Evolutionary conservation across 768 basidiomycete species (phyloP).

Genomic region (Mycena filopes): DNA sequence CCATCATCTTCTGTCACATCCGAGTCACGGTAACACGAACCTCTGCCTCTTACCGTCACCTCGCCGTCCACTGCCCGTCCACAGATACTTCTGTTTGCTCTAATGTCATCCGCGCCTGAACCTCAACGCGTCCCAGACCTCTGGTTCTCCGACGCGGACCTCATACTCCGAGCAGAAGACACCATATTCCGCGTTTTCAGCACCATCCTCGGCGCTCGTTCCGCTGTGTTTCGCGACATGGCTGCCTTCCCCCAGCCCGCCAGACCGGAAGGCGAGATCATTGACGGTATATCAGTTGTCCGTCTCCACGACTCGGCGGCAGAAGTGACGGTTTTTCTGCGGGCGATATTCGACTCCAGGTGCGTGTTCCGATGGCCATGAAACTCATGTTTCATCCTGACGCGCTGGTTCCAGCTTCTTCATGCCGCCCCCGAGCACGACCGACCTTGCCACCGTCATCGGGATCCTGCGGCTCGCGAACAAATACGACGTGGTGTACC

Average conservation of each 20-base stretch:
- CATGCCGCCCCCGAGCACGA: no score
- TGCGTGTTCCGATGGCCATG: neutral
- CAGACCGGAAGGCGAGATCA: neutral
- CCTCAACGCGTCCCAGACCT: neutral
- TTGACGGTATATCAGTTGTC: neutral
- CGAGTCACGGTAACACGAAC: no score
- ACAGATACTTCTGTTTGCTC: no score
- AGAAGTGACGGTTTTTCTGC: neutral
- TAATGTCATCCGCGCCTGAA: no score
- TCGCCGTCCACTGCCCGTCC: no score
- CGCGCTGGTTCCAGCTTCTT: no score
- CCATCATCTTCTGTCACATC: no score
- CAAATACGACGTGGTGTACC: no score
- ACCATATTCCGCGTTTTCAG: neutral
- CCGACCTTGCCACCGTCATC: no score
- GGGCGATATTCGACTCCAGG: neutral
- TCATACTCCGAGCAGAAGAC: neutral
- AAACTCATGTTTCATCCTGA: no score
- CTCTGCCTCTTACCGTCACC: no score
- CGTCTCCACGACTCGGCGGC: neutral
- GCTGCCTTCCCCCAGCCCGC: neutral
- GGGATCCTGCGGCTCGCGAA: no score
- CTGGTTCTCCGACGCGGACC: neutral
- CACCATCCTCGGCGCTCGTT: neutral
- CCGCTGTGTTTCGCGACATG: neutral